Evolutionary conservation across 352 stramenopile genomes (phyloP), one percentile per base, ranked within the genome.

Genomic region (Phytophthora idaei): DNA sequence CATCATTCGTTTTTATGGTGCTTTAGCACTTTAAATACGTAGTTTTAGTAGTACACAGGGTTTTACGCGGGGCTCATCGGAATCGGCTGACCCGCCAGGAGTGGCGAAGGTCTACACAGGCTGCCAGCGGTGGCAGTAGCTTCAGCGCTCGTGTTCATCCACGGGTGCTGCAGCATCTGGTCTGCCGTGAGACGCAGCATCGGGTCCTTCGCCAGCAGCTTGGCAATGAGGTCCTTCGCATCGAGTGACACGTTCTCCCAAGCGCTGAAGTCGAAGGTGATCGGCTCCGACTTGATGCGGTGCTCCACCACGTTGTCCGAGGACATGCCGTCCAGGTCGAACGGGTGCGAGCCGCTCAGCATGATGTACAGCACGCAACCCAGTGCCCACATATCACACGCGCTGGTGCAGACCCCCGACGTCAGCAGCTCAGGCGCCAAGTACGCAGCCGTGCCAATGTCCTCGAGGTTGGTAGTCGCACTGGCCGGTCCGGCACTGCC

Each of bases 361-460:
- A 97, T 91, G 54, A 98, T 97, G 76, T 98, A 98, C 5, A 98
- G 78, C 76, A 98, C 97, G 44, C 96, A 94, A 31, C 95, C 95
- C 8, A 98, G 69, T 0, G 84, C 78, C 87, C 87, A 95, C 77
- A 93, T 90, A 73, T 95, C 87, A 17, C 78, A 87, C 10, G 80
- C 82, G 8, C 76, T 78, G 0, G 85, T 90, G 67, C 83, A 93
- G 2, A 80, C 39, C 3, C 78, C 79, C 6, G 66, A 74, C 3
- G 74, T 68, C 10, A 93, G 60, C 12, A 92, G 46, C 71, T 95
- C 87, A 14, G 87, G 87, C 15, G 87, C 62, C 52, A 89, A 41
- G 36, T 95, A 95, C 14, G 81, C 85, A 8, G 73, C 76, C 59
- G 87, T 95, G 41, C 87, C 87, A 59, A 93, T 81, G 49, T 92